phyloP scores from a whole-genome alignment of 1,139 yeast genomes.

The Suhomyces ambrosiae region DNA sequence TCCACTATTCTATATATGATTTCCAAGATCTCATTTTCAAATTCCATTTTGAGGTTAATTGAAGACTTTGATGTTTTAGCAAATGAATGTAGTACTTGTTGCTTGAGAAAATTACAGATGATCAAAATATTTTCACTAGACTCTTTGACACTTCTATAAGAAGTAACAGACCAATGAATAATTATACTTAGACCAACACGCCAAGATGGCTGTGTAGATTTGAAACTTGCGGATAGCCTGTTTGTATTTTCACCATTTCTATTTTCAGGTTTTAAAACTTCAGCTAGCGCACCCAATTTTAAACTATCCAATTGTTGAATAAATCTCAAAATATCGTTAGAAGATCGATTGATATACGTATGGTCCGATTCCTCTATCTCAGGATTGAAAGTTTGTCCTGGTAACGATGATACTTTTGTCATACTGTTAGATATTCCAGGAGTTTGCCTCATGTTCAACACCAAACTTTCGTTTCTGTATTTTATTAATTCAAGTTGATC shows the following conservation, averaged over 20 bases:
- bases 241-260: background rate
- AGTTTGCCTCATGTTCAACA: slow-evolving; percentile 46
- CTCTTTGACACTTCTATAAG: slow-evolving; percentile 31
- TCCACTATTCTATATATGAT: slow-evolving; percentile 27
- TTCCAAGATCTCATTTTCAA: slow-evolving; percentile 50
- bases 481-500: slow-evolving; percentile 63
- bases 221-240: background rate
- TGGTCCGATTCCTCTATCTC: slow-evolving; percentile 14
- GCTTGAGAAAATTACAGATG: slow-evolving; percentile 42
- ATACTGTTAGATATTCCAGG: background rate
- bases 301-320: slow-evolving; percentile 38
- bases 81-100: slow-evolving; percentile 27
- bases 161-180: slow-evolving; percentile 54
- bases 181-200: slow-evolving; percentile 38
- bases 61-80: slow-evolving; percentile 21
- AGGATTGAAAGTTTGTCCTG: background rate
- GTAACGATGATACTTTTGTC: slow-evolving; percentile 2
- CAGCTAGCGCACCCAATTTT: slow-evolving; percentile 34
- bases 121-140: slow-evolving; percentile 40
- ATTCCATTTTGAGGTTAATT: slow-evolving; percentile 36
- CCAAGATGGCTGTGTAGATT: slow-evolving; percentile 34
- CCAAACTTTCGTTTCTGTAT: slow-evolving; percentile 71
- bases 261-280: slow-evolving; percentile 29
- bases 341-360: slow-evolving; percentile 27
- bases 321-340: slow-evolving; percentile 36